phyloP scores from a whole-genome alignment of 495 filamentous ascomycete genomes.

The Entonaema liquescens region DNA sequence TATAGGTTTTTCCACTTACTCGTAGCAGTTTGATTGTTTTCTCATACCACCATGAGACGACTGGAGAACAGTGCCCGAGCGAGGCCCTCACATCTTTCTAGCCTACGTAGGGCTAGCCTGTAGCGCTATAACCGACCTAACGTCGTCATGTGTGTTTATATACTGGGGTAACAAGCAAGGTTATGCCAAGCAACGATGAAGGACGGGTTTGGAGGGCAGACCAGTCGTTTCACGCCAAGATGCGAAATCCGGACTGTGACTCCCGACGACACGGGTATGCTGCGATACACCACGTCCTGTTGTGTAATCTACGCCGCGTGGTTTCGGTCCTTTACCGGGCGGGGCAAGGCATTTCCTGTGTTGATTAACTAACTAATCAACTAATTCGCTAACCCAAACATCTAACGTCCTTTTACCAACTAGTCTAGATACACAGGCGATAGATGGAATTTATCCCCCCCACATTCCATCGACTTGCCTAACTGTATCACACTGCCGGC shows the following conservation, averaged over 20 bases:
- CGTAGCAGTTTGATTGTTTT: no score
- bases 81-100: no score
- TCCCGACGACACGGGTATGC: neutral
- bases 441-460: neutral
- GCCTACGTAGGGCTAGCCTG: no score
- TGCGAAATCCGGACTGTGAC: neutral
- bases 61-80: no score
- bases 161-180: no score
- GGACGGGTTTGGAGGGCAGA: no score
- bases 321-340: slow-evolving; percentile 29
- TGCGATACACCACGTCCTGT: neutral
- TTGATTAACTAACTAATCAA: slow-evolving; percentile 15
- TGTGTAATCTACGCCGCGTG: neutral
- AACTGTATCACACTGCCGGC: slow-evolving; percentile 3
- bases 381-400: no score
- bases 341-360: slow-evolving; percentile 6
- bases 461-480: neutral
- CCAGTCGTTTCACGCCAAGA: neutral
- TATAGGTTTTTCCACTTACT: no score
- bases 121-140: no score
- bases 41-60: no score
- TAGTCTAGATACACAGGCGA: neutral
- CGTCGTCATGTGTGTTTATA: no score
- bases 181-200: neutral
- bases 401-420: neutral